phyloP scores from a whole-genome alignment of 441 rosid species.

The Biscutella auriculata region DNA sequence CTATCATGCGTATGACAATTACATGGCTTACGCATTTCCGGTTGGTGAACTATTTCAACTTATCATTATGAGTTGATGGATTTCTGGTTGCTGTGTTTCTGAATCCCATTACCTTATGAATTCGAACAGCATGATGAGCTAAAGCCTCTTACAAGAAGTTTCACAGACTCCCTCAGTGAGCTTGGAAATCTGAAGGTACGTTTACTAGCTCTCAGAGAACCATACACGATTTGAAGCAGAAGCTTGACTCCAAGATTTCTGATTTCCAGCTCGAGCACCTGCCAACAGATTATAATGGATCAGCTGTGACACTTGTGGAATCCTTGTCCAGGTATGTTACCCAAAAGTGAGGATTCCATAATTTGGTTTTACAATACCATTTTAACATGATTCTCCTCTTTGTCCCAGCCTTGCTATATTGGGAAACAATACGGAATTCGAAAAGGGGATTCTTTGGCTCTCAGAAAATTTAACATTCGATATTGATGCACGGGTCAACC shows the following conservation, averaged over 20 bases:
- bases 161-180: constrained; percentile 85
- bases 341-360: neutral
- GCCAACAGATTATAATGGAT: constrained; percentile 72
- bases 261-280: constrained; percentile 73
- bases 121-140: constrained; percentile 76
- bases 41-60: constrained; percentile 30
- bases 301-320: constrained; percentile 82
- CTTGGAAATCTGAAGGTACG: constrained; percentile 89
- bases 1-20: constrained; percentile 88
- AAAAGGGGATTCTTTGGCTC: constrained; percentile 72
- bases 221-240: neutral
- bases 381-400: constrained; percentile 12
- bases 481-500: constrained; percentile 77
- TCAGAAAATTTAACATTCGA: constrained; percentile 70
- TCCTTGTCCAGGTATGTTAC: constrained; percentile 66
- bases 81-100: neutral
- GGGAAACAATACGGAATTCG: constrained; percentile 86
- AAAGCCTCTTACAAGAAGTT: constrained; percentile 70
- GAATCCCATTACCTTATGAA: constrained; percentile 12
- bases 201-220: neutral
- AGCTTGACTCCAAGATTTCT: constrained; percentile 14
- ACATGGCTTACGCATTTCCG: constrained; percentile 83
- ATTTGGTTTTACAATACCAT: neutral
- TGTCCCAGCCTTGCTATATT: constrained; percentile 67
- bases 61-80: constrained; percentile 8